Evolutionary conservation across 495 filamentous ascomycete species (phyloP), one percentile per base, ranked within the genome.

Genomic region (Tuber umbilicatum): DNA sequence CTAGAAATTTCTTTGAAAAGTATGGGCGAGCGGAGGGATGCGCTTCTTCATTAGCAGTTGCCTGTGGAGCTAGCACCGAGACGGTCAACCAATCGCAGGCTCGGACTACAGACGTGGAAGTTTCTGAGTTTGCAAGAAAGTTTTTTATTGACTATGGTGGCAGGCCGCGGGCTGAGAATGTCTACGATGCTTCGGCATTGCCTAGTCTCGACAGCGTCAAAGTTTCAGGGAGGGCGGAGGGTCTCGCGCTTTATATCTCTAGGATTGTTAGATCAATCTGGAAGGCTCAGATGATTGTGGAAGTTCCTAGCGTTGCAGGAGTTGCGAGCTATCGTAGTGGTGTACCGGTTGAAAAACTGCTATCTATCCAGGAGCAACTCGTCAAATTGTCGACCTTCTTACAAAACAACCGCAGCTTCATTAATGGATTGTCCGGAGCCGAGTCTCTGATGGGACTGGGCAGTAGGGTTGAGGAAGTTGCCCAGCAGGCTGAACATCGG

Each of bases 21-120:
- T 97, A 98, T 83, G 96, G 96, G 45, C 87, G 92, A 1, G 89
- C 88, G 2, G 95, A 99, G 82, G 93, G 91, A 0, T 89, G 93
- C 76, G 93, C 96, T 0, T 94, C 94, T 72, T 93, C 96, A 16
- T 86, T 99, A 35, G 96, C 96, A 14, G 95, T 98, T n/a, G 94
- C 94, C 21, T 99, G 95, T 82, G 93, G 94, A 19, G 87, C 94
- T 68, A 84, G 85, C 17, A 89, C 89, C 0, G 86, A 90, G 0
- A 91, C 93, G 72, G 86, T 88, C 38, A 69, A 75, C 41, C 79
- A 77, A 40, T 89, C 92, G 70, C 85, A 93, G 0, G 87, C 88
- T 0, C 87, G 86, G 71, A 87, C 93, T 71, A 90, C 88, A n/a
- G 95, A 97, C 79, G 91, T 91, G 1, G 87, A 91, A 50, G 90